Evolutionary conservation across 768 basidiomycete genomes (phyloP).

Genomic region (Auricularia sp.): DNA sequence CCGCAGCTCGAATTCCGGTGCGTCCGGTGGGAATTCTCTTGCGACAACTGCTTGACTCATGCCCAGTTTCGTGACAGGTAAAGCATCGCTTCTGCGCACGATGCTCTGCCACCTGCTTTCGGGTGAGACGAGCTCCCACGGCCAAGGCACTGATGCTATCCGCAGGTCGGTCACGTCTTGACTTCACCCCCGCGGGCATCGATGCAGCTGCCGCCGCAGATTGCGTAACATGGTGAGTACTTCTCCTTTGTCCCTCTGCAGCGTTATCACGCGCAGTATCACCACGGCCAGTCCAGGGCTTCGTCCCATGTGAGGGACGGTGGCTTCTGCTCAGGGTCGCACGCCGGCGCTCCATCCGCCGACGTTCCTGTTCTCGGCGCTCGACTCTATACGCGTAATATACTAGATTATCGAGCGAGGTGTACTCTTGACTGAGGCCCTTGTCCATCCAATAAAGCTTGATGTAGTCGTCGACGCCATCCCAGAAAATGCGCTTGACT

Average conservation of each 20-base stretch:
- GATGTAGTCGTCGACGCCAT: conserved; percentile 18
- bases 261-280: neutral
- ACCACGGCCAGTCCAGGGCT: neutral
- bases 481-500: conserved; percentile 26
- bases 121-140: neutral
- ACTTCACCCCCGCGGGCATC: neutral
- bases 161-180: neutral
- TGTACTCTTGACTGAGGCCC: conserved; percentile 19
- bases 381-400: neutral
- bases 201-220: neutral
- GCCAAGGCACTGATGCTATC: neutral
- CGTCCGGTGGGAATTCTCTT: neutral
- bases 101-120: neutral
- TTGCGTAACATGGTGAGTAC: neutral
- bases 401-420: conserved; percentile 18
- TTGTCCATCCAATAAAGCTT: conserved; percentile 24
- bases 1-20: neutral
- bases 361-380: neutral
- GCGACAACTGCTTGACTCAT: neutral
- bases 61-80: neutral
- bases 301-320: neutral
- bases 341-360: conserved; percentile 16
- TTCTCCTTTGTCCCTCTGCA: neutral
- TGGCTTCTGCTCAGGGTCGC: conserved; percentile 6
- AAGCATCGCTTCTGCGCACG: neutral